Percentiles rank a stretch among this genome's conserved stretches.
phyloP scores from a whole-genome alignment of 2,329 filamentous ascomycete genomes.

The Talaromyces sp. region DNA sequence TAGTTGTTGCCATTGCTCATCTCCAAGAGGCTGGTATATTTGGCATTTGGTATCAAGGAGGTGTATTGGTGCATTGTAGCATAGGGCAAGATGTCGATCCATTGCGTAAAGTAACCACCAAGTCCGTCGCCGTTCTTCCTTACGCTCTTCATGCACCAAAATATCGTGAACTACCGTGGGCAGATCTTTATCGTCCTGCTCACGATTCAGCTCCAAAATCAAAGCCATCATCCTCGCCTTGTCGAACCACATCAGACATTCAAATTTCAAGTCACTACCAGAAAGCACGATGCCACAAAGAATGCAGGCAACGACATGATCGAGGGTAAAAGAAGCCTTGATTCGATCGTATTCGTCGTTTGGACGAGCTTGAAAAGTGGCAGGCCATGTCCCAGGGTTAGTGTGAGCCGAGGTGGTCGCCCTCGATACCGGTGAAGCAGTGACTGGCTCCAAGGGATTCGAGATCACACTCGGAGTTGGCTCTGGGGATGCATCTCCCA shows the following conservation, averaged over 20 bases:
- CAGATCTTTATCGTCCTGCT: neutral
- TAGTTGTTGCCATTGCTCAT: slow-evolving; percentile 3
- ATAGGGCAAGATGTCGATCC: slow-evolving; percentile 7
- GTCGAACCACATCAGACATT: slow-evolving; percentile 8
- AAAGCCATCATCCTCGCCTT: slow-evolving; percentile 8
- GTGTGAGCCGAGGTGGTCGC: neutral
- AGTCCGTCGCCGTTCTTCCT: slow-evolving; percentile 1
- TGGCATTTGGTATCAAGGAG: slow-evolving; percentile 2
- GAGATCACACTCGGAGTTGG: neutral
- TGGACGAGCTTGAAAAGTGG: neutral
- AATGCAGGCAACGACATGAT: slow-evolving; percentile 6
- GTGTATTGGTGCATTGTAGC: slow-evolving; percentile 4
- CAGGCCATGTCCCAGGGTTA: neutral
- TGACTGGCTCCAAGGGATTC: neutral
- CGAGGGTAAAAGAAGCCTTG: neutral
- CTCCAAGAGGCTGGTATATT: neutral
- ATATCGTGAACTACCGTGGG: neutral
- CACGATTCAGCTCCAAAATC: slow-evolving; percentile 5
- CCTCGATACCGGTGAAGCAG: neutral
- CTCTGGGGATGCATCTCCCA: neutral
- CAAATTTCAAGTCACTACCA: slow-evolving; percentile 8
- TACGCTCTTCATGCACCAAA: neutral
- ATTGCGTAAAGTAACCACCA: slow-evolving; percentile 13
- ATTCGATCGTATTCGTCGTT: neutral
- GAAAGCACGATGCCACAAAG: slow-evolving; percentile 5